Evolutionary conservation across 805 yeast species (phyloP), one percentile per base, ranked within the genome.

Genomic region (Lachancea lanzarotensis): DNA sequence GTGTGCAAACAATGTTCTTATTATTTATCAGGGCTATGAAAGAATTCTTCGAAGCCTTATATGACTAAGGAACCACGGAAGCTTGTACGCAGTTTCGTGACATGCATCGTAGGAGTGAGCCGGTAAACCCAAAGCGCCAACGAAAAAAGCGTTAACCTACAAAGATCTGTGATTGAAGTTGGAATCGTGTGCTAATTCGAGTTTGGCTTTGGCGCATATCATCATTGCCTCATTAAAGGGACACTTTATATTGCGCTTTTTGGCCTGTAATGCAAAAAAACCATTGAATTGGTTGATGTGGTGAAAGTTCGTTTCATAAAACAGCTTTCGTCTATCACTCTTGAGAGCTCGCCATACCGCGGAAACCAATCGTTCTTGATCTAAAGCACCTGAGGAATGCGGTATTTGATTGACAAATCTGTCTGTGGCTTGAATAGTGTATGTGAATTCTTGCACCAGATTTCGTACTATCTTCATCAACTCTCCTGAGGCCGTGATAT

Each of bases 241-340:
- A 1, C 82, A 74, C 1, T 66, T 53, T 1, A 70, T 38, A 1
- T 69, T 65, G 35, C 66, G 62, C 44, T 63, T 59, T 25, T 55
- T 51, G 1, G 83, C 91, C 46, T 75, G 64, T 13, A 56, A 54
- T 2, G 71, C 76, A 31, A 87, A 69, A 54, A 76, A 82, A 1
- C 93, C 95, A 52, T 82, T 86, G 32, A 84, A 75, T 55, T 72
- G 79, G 46, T 76, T 79, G 15, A 85, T 73, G 56, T 85, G 90
- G 0, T 73, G 55, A 13, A 31, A 33, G 12, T 49, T 48, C 36
- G 48, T 34, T 11, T 47, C 46, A 9, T 36, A 26, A 7, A 26
- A 57, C 62, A 50, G 65, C 59, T 38, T 70, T 55, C 53, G 82
- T 0, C 73, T 67, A 0, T 82, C 68, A 19, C 47, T 47, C 32